Base-by-base conservation (phyloP, 768 basidiomycete genomes). In the Nidularia pulvinata region DNA sequence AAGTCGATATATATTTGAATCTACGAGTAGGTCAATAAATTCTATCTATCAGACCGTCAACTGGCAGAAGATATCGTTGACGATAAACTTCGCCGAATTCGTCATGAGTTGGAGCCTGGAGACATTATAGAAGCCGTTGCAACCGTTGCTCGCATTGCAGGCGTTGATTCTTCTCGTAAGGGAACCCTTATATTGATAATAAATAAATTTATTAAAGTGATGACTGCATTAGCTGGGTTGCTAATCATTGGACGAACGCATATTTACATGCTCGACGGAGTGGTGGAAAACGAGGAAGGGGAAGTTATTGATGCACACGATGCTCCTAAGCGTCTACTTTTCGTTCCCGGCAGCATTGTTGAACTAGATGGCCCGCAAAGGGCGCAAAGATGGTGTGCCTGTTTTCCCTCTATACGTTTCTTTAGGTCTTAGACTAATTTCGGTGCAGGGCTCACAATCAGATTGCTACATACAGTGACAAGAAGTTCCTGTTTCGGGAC, bases 151-250 rank as follows among this genome's bases (percentile, higher is more conserved):
- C 83, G 93, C 10, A 84, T 97, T 48, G 85, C 85, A 11, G 95
- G 95, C 1, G 92, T 98, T 4, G 95, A 97, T 68, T 92, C 93
- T 13, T 93, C 88, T 55, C 93, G 94, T 95, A 57, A 65, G 89
- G 75, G n/a, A 50, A 44, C 55, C 47, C 19, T 19, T 19, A 19
- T 19, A 19, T 19, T 19, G 19, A 19, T 19, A 19, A 19, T 19
- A 19, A 19, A 19, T 19, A 19, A 19, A 19, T 19, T 19, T 19
- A 19, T 19, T 19, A 34, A 9, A 7, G 16, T 33, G 11, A 13
- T 33, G 39, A 10, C 32, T 13, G 14, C n/a, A 33, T 16, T 60
- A 89, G 93, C 94, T 53, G 95, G 95, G 0, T 76, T 97, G 6
- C 75, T 98, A 25, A 95, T 98, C 48, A 81, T 95, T 13, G 95